Evolutionary conservation across 1,139 yeast genomes (phyloP).

Genomic region (Protomyces inouyei): DNA sequence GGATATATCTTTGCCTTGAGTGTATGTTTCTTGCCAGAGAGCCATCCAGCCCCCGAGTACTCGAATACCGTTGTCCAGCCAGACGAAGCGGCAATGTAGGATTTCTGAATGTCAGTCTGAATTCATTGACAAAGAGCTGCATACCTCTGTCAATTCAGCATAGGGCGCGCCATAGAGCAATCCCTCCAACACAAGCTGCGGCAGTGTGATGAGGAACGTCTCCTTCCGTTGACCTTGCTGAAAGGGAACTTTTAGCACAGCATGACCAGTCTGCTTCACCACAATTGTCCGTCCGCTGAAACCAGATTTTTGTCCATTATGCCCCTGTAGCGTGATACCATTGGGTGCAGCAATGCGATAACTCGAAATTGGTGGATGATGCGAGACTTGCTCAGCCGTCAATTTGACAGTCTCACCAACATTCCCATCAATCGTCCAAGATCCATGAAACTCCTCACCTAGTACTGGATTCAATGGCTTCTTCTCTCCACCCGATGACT

Average conservation of each 20-base stretch:
- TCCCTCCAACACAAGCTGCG: constrained; percentile 95
- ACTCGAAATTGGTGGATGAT: constrained; percentile 96
- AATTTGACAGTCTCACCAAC: constrained; percentile 40
- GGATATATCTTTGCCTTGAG: constrained; percentile 76
- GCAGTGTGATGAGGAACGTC: constrained; percentile 74
- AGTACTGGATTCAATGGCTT: constrained; percentile 92
- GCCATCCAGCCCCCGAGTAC: constrained; percentile 88
- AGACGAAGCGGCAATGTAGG: constrained; percentile 66
- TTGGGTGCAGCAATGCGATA: constrained; percentile 71
- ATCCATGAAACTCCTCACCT: constrained; percentile 84
- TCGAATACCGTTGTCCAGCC: constrained; percentile 74
- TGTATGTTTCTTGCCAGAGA: constrained; percentile 90
- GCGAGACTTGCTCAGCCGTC: constrained; percentile 89
- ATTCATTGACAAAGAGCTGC: too few relatives aligned
- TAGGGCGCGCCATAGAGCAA: constrained; percentile 83
- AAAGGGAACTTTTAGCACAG: constrained; percentile 52
- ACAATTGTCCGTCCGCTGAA: constrained; percentile 69
- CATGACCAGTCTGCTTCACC: constrained; percentile 91
- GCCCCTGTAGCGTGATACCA: constrained; percentile 71
- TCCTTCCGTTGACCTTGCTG: constrained; percentile 50
- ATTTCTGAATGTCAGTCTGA: constrained; percentile 36
- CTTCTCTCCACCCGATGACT: constrained; percentile 72
- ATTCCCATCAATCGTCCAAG: constrained; percentile 51
- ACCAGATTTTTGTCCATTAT: constrained; percentile 80
- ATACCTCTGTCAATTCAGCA: constrained; percentile 43